Percentiles rank a stretch among this genome's conserved stretches.
These are phyloP conservation scores for Backusella circina DNA, from an alignment of 192 early-diverging fungal genomes.

Conservation along the genomic window DNA sequence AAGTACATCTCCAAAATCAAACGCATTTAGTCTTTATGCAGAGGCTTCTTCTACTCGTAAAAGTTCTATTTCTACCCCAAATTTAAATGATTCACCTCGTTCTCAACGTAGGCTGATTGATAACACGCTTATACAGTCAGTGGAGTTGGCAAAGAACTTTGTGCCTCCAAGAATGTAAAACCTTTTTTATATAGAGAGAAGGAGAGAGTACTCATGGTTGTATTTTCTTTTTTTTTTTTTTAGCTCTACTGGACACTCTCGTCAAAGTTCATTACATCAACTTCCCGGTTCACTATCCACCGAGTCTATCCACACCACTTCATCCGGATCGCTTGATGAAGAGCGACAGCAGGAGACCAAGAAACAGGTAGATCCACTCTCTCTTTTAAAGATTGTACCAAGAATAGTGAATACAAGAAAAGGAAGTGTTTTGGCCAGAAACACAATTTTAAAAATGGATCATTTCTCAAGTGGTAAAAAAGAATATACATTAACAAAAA, in stretches of 20 bases:
- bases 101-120: slow-evolving; percentile 4
- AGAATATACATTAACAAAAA: neutral
- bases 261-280: neutral
- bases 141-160: neutral
- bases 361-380: neutral
- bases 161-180: slow-evolving; percentile 8
- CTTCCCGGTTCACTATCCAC: neutral
- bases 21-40: slow-evolving; percentile 9
- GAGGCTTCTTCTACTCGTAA: slow-evolving; percentile 10
- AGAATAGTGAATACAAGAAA: slow-evolving; percentile 40
- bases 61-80: neutral
- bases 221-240: neutral
- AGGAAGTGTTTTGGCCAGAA: slow-evolving; percentile 54
- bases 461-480: slow-evolving; percentile 46
- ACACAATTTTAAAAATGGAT: slow-evolving; percentile 57
- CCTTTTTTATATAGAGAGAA: neutral
- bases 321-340: neutral
- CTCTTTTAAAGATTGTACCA: slow-evolving; percentile 3
- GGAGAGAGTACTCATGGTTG: no score
- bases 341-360: neutral
- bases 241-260: neutral
- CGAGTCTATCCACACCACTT: neutral
- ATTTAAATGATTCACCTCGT: slow-evolving; percentile 11
- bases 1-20: slow-evolving; percentile 3
- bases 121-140: neutral